Base-by-base conservation (phyloP, 768 basidiomycete species). In the Termitomyces sp. region DNA sequence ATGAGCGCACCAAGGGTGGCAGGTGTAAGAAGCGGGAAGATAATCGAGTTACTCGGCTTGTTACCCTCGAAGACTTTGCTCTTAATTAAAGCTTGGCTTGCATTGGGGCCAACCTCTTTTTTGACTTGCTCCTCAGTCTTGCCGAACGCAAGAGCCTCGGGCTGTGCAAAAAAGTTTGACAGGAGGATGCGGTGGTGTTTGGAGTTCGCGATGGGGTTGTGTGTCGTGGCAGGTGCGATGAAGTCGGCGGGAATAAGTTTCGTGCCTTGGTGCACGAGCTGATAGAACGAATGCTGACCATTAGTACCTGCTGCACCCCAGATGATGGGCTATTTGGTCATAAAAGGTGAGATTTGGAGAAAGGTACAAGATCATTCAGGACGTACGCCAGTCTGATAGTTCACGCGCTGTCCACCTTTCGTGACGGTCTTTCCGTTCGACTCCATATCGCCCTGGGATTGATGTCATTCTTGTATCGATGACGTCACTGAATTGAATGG, bases 201-300 rank as follows among this genome's bases (percentile, higher is more conserved):
- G 9, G 92, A 93, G 67, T 81, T 61, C 3, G 77, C 78, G 71
- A 98, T 87, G 27, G 93, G 94, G 82, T 98, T 98, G 69, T 91
- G 92, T 3, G 91, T 83, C 33, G 87, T 91, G 15, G 92, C 84
- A 20, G 94, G 93, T 2, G 94, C 94, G 64, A 97, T 79, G 80
- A 96, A 96, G 72, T 97, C 94, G 49, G 90, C 84, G 1, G 94
- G 94, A 65, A 95, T 88, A 62, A 95, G 71, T 77, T 94, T 96
- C 42, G 93, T 95, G 53, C 93, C 93, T 72, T 95, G 94, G 75
- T 95, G 93, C 22, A 95, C 80, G 63, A 98, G 89, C 75, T 98
- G 96, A 78, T 99, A 99, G 84, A 99, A 98, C 9, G 97, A 98
- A 78, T 99, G 97, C 73, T 98, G 96, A 58, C 96, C 97, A 74